Conservation (phyloP, 495 filamentous ascomycete genomes). For the Talaromyces stipitatus region DNA sequence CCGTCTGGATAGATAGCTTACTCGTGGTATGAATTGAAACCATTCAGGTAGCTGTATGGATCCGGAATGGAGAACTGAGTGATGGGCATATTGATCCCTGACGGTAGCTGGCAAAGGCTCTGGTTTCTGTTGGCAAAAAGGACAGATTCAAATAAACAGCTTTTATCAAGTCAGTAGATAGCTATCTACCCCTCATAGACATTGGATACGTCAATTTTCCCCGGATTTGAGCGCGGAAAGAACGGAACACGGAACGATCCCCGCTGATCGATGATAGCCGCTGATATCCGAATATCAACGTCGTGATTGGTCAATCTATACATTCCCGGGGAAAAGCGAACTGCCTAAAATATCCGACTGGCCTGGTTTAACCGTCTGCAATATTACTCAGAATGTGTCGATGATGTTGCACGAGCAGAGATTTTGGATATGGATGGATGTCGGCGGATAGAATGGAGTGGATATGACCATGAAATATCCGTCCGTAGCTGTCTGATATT, state of each 20-base stretch:
- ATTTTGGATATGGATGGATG: neutral
- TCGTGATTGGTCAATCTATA: neutral
- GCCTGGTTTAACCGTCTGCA: constrained; percentile 1
- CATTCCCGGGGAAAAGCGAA: neutral
- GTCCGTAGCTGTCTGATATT: neutral
- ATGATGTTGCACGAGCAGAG: neutral
- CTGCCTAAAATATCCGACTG: constrained; percentile 2
- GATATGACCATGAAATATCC: neutral
- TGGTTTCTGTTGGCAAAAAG: neutral
- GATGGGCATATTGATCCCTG: constrained; percentile 38
- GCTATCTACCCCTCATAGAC: neutral
- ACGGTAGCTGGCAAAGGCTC: neutral
- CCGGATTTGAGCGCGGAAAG: neutral
- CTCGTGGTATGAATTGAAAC: constrained; percentile 55
- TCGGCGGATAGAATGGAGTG: neutral
- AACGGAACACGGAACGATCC: neutral
- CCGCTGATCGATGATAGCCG: neutral
- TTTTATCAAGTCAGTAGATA: neutral
- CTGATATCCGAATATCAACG: neutral
- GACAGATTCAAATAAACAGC: neutral
- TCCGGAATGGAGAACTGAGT: constrained; percentile 47
- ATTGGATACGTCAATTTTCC: neutral
- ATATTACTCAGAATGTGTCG: neutral
- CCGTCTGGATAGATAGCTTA: constrained; percentile 20
- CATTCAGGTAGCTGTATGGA: constrained; percentile 51